Conservation (phyloP, 2,329 filamentous ascomycete species). For the Colletotrichum shisoi region DNA sequence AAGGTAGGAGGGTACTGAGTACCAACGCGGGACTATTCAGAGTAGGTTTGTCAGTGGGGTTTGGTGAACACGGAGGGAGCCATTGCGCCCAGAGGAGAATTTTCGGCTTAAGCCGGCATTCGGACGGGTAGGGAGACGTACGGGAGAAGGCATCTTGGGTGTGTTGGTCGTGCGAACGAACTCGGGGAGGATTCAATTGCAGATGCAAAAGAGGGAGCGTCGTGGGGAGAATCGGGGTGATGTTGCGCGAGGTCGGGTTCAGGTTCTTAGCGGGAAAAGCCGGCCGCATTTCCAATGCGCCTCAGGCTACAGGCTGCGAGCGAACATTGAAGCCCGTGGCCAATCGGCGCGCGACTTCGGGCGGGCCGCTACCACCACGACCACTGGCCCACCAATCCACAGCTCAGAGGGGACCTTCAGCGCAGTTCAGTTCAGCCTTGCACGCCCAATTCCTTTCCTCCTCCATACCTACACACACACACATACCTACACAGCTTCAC, state of each 20-base stretch:
- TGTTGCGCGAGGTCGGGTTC: constrained; percentile 37
- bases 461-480: neutral
- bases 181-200: constrained; percentile 49
- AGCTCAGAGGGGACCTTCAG: constrained; percentile 4
- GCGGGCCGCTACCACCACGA: neutral
- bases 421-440: constrained; percentile 32
- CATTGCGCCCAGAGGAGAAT: neutral
- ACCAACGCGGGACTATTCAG: constrained; percentile 21
- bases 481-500: neutral
- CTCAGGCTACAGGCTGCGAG: constrained; percentile 37
- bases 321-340: constrained; percentile 18
- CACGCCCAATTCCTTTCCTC: neutral
- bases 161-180: constrained; percentile 44
- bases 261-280: constrained; percentile 38
- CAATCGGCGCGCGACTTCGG: constrained; percentile 23
- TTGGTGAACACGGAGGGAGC: neutral
- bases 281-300: constrained; percentile 39
- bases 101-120: neutral
- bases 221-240: constrained; percentile 34
- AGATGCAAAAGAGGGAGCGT: constrained; percentile 41
- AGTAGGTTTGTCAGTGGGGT: constrained; percentile 10
- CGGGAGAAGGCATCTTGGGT: constrained; percentile 54
- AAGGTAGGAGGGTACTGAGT: constrained; percentile 35
- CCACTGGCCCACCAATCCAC: neutral
- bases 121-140: constrained; percentile 44